These are phyloP conservation scores for Amphirosellinia nigrospora DNA, from an alignment of 495 filamentous ascomycete species.

Conservation along the genomic window DNA sequence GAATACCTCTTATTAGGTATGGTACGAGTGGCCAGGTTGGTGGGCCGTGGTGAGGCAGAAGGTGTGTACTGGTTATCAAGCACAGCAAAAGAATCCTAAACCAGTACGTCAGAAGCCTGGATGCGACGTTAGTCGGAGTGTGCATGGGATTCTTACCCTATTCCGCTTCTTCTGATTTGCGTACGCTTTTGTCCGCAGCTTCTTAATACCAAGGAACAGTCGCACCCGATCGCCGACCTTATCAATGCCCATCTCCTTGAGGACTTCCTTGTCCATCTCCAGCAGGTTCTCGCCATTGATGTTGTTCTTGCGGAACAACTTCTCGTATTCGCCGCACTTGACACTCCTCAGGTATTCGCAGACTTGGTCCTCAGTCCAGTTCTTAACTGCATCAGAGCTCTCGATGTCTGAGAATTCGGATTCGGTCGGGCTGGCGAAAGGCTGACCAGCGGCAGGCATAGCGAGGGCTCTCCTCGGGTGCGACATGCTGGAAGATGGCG, in stretches of 20 bases:
- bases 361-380: slow-evolving; percentile 92
- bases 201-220: slow-evolving; percentile 90
- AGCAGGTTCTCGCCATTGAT: slow-evolving; percentile 96
- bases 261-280: slow-evolving; percentile 93
- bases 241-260: slow-evolving; percentile 98
- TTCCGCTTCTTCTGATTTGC: slow-evolving; percentile 85
- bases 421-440: slow-evolving; percentile 86
- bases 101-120: slow-evolving; percentile 6
- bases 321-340: slow-evolving; percentile 91
- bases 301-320: slow-evolving; percentile 88
- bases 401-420: slow-evolving; percentile 89
- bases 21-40: slow-evolving; percentile 55
- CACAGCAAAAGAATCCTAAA: slow-evolving; percentile 72
- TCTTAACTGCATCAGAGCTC: slow-evolving; percentile 60
- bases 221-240: slow-evolving; percentile 98
- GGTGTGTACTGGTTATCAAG: slow-evolving; percentile 68
- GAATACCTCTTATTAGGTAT: slow-evolving; percentile 77
- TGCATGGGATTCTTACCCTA: slow-evolving; percentile 64
- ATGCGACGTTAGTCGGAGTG: slow-evolving; percentile 21
- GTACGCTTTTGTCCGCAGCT: slow-evolving; percentile 83
- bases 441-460: slow-evolving; percentile 64
- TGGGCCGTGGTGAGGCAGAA: slow-evolving; percentile 69
- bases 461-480: slow-evolving; percentile 60
- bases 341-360: slow-evolving; percentile 88
- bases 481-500: slow-evolving; percentile 59